These are phyloP conservation scores for Xylariaceae sp. DNA, from an alignment of 2,329 filamentous ascomycete genomes.

Conservation along the genomic window DNA sequence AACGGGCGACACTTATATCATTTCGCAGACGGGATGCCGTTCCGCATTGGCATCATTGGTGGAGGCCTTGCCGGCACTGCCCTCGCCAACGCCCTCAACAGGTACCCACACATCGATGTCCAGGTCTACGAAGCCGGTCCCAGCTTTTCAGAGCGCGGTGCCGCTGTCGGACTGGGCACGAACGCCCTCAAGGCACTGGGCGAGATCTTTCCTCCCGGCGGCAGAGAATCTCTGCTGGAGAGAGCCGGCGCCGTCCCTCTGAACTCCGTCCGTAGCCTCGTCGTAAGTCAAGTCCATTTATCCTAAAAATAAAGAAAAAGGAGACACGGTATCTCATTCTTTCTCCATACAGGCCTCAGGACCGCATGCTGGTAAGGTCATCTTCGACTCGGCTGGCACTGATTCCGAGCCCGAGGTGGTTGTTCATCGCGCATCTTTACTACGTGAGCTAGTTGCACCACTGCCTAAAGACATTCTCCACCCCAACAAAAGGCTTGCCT, in stretches of 20 bases:
- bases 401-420: not conserved
- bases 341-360: conserved; percentile 16
- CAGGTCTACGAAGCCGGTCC: conserved; percentile 14
- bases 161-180: conserved; percentile 10
- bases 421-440: conserved; percentile 18
- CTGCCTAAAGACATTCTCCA: conserved; percentile 17
- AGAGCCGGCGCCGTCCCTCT: conserved; percentile 17
- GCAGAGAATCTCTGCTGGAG: conserved; percentile 6
- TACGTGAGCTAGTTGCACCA: conserved; percentile 16
- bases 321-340: not conserved
- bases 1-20: no score
- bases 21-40: not conserved
- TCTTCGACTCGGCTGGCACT: conserved; percentile 9
- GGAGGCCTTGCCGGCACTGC: conserved; percentile 16
- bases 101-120: conserved; percentile 8
- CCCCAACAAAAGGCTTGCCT: conserved; percentile 13
- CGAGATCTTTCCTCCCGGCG: conserved; percentile 9
- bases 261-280: conserved; percentile 10
- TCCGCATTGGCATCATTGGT: conserved; percentile 14
- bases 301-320: not conserved
- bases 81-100: conserved; percentile 15
- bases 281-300: conserved; percentile 9
- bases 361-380: conserved; percentile 14
- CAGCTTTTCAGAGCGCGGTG: conserved; percentile 18
- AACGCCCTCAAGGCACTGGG: conserved; percentile 8